These are phyloP conservation scores for Quillaja saponaria DNA, from an alignment of 306 rosid genomes.

Conservation along the genomic window DNA sequence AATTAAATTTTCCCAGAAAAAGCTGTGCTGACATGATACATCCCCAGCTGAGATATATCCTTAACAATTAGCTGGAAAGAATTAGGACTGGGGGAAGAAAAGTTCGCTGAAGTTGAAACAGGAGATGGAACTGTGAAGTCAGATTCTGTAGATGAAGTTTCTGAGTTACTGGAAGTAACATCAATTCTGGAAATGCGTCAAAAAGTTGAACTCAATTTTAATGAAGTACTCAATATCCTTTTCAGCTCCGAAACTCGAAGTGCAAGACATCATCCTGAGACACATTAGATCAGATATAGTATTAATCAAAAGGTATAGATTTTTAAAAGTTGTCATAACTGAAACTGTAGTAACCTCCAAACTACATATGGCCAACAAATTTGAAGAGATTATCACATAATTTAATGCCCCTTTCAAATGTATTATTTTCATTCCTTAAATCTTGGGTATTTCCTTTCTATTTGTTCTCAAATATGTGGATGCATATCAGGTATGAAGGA, in stretches of 20 bases:
- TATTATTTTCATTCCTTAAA: conserved; percentile 10
- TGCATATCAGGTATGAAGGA: neutral
- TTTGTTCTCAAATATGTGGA: conserved; percentile 12
- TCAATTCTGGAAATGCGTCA: conserved; percentile 60
- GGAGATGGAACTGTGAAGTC: conserved; percentile 72
- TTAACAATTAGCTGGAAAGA: conserved; percentile 58
- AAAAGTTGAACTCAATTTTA: conserved; percentile 63
- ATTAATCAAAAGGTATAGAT: conserved; percentile 58
- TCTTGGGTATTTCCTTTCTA: neutral
- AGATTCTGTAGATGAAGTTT: conserved; percentile 72
- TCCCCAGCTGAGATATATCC: conserved; percentile 70
- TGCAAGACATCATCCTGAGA: conserved; percentile 91
- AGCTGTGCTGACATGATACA: conserved; percentile 65
- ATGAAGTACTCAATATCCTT: conserved; percentile 60
- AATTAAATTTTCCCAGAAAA: conserved; percentile 15
- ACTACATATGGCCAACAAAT: conserved; percentile 28
- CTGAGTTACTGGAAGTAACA: conserved; percentile 76
- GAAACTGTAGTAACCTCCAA: conserved; percentile 20
- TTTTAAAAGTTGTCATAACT: conserved; percentile 30
- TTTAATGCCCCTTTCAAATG: neutral
- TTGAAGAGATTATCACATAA: neutral
- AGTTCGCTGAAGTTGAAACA: conserved; percentile 38
- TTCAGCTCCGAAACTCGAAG: conserved; percentile 89
- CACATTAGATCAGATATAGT: conserved; percentile 73
- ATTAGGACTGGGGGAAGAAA: conserved; percentile 40